Evolutionary conservation across 805 yeast species (phyloP).

Genomic region (Hanseniaspora jakobsenii): DNA sequence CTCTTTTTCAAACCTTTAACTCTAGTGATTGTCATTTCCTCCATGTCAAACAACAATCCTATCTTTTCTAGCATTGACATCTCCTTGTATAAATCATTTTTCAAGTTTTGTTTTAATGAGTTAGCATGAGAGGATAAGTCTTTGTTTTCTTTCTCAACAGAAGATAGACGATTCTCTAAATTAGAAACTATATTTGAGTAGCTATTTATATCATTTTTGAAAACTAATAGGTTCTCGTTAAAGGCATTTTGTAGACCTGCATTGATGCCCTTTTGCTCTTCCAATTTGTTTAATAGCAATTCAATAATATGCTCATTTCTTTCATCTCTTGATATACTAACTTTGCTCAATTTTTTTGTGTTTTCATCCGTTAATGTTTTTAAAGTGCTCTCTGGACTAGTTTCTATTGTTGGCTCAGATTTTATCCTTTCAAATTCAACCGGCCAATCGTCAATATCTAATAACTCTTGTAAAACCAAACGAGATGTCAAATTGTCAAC

Average conservation of each 20-base stretch:
- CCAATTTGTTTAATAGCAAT: no score
- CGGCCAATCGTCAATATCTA: slow-evolving; percentile 39
- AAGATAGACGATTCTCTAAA: slow-evolving; percentile 3
- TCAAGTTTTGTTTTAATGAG: slow-evolving; percentile 56
- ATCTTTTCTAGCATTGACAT: slow-evolving; percentile 58
- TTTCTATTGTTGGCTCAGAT: no score
- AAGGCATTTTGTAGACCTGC: neutral
- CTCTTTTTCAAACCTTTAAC: slow-evolving; percentile 61
- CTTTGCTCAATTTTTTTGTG: no score
- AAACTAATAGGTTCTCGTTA: slow-evolving; percentile 2
- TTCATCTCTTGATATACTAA: no score
- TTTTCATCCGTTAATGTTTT: no score
- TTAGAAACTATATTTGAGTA: slow-evolving; percentile 10
- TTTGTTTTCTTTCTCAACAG: slow-evolving; percentile 17
- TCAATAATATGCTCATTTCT: no score
- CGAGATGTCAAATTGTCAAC: slow-evolving; percentile 63
- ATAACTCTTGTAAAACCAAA: slow-evolving; percentile 59
- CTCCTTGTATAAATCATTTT: slow-evolving; percentile 44
- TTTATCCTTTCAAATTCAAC: slow-evolving; percentile 31
- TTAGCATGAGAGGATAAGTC: slow-evolving; percentile 37
- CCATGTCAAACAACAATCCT: slow-evolving; percentile 48
- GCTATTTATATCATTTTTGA: slow-evolving; percentile 10
- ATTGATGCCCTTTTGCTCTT: no score
- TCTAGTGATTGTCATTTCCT: slow-evolving; percentile 41
- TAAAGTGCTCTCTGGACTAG: no score